Conservation (phyloP, 2,329 filamentous ascomycete genomes). For the Aspergillus luchuensis region DNA sequence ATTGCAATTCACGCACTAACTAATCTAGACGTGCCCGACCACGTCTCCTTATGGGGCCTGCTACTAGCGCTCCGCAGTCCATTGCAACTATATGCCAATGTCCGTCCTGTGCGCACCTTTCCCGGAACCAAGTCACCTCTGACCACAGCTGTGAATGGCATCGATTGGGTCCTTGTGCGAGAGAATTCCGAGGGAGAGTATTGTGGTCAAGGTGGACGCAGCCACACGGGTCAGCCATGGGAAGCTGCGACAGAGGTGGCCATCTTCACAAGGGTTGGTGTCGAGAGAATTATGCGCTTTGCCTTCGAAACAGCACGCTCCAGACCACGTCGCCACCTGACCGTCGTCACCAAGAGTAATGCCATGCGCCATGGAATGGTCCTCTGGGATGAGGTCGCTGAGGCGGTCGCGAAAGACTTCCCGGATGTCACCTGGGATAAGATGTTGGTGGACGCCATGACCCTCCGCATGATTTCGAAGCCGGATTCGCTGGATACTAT, state of each 20-base stretch:
- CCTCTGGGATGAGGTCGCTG: slow-evolving; percentile 58
- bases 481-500: slow-evolving; percentile 55
- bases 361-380: slow-evolving; percentile 59
- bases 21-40: slow-evolving; percentile 54
- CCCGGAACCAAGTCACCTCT: slow-evolving; percentile 56
- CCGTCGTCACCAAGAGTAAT: slow-evolving; percentile 59
- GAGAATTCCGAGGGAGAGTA: slow-evolving; percentile 61
- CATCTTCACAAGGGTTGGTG: slow-evolving; percentile 56
- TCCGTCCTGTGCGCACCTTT: slow-evolving; percentile 54
- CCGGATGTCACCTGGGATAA: slow-evolving; percentile 56
- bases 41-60: slow-evolving; percentile 59
- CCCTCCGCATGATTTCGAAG: slow-evolving; percentile 56
- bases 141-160: slow-evolving; percentile 49
- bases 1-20: not conserved
- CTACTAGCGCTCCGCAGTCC: slow-evolving; percentile 59
- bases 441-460: slow-evolving; percentile 62
- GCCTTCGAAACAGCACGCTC: slow-evolving; percentile 56
- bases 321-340: slow-evolving; percentile 52
- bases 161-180: slow-evolving; percentile 59
- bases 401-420: slow-evolving; percentile 51
- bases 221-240: slow-evolving; percentile 54
- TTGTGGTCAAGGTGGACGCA: slow-evolving; percentile 56
- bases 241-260: slow-evolving; percentile 56
- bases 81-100: slow-evolving; percentile 60
- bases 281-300: slow-evolving; percentile 56